Base-by-base conservation (phyloP, 495 filamentous ascomycete species). In the Cercophora newfieldiana region DNA sequence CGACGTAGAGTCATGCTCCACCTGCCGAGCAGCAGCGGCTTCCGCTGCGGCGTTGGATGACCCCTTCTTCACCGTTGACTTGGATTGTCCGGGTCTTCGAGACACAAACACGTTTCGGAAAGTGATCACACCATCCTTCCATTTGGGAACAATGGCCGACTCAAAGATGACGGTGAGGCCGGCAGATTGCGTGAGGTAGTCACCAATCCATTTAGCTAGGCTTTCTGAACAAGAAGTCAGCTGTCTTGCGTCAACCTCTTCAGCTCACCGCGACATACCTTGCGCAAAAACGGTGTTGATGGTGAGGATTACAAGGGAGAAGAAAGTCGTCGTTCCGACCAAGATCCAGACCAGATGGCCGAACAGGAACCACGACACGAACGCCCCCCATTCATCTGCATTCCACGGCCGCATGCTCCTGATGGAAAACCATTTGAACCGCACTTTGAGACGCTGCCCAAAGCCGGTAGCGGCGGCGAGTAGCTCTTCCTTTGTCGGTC, bases 101-200 rank as follows among this genome's bases (percentile, higher is more conserved):
- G 95, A 98, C 2, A 98, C 91, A 72, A 98, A 98, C 8, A 99
- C 95, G 73, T 97, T 97, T 71, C 92, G 91, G 80, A 99, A 96
- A 0, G 92, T 92, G 66, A 99, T 99, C 24, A 97, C 93, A 12
- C 93, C 93, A 71, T 92, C 89, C 68, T 86, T 89, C 95, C 95
- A 99, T 71, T 90, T 92, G 12, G 95, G 95, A 16, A 98, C 95
- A 69, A 99, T 96, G 16, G 95, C 95, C 66, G 93, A 97, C 76
- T 99, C 95, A 73, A 99, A 99, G 24, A 99, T 90, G 44, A 99
- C 91, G 66, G 94, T 95, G n/a, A 97, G 79, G 2, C 95, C 95
- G 37, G 94, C 95, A 21, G 93, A 96, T 70, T 91, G 90, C 2
- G 95, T 99, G 4, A 99, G 82, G 75, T 98, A 97, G 76, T 98